A percentile compares a stretch with the other conserved stretches of the same genome.
These are phyloP conservation scores for Barbarea vulgaris DNA, from an alignment of 345 rosid species.

Conservation along the genomic window DNA sequence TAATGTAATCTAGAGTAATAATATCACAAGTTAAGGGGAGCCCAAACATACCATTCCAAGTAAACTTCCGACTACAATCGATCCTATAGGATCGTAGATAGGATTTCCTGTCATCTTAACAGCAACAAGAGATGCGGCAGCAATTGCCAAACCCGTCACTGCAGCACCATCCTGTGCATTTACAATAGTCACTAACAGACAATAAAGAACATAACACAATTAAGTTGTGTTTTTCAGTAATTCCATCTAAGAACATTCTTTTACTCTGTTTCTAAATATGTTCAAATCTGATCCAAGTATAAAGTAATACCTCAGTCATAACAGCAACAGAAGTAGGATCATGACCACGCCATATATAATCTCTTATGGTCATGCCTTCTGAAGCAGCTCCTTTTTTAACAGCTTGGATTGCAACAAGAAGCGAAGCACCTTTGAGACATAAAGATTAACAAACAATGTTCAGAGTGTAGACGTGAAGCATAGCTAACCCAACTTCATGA, in stretches of 20 bases:
- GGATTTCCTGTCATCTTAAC: slow-evolving; percentile 86
- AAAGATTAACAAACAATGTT: not conserved
- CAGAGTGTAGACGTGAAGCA: slow-evolving; percentile 3
- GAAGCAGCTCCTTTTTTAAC: slow-evolving; percentile 96
- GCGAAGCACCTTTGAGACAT: slow-evolving; percentile 76
- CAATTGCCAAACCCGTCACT: slow-evolving; percentile 87
- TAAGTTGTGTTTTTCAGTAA: not conserved
- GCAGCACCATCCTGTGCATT: slow-evolving; percentile 97
- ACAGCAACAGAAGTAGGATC: slow-evolving; percentile 99
- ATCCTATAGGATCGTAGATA: slow-evolving; percentile 93
- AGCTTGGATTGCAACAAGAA: slow-evolving; percentile 91
- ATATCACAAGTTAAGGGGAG: not conserved
- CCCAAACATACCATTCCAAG: slow-evolving; percentile 79
- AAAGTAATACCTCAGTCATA: slow-evolving; percentile 84
- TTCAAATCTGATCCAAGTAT: not conserved
- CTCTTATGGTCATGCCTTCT: slow-evolving; percentile 90
- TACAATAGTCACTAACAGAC: slow-evolving; percentile 11
- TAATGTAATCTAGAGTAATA: slow-evolving; percentile 2
- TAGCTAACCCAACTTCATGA: not conserved
- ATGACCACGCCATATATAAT: slow-evolving; percentile 98
- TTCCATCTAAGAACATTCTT: not conserved
- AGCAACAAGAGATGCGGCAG: slow-evolving; percentile 87
- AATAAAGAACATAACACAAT: not conserved
- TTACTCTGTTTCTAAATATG: not conserved
- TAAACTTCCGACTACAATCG: slow-evolving; percentile 85